A percentile compares a stretch with the other conserved stretches of the same genome.
Conservation (phyloP, 768 basidiomycete species). For the Leccinum arenicola region DNA sequence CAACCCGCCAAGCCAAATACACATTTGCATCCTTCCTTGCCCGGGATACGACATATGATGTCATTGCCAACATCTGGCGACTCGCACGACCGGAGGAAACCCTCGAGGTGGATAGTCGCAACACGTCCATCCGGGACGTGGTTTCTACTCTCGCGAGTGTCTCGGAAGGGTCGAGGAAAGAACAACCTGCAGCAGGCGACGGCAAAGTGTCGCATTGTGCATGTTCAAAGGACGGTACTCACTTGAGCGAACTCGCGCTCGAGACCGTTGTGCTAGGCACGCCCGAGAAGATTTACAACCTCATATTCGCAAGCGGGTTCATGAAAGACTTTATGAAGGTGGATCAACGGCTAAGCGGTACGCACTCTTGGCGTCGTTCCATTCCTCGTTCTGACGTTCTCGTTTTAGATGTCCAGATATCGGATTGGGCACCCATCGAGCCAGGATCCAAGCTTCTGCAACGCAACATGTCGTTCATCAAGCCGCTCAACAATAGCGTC, state of each 20-base stretch:
- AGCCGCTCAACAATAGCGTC: conserved; percentile 81
- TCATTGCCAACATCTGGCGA: conserved; percentile 94
- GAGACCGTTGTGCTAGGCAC: conserved; percentile 82
- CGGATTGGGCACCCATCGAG: conserved; percentile 82
- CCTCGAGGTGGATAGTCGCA: conserved; percentile 28
- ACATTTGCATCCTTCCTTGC: conserved; percentile 96
- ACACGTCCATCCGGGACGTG: conserved; percentile 19
- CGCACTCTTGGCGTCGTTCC: conserved; percentile 22
- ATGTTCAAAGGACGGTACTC: conserved; percentile 68
- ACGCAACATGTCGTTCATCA: conserved; percentile 95
- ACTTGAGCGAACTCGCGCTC: conserved; percentile 72
- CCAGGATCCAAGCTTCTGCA: conserved; percentile 67
- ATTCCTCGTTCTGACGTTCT: background rate
- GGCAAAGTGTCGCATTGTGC: conserved; percentile 68
- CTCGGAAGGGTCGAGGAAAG: conserved; percentile 16
- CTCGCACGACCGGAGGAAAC: conserved; percentile 71
- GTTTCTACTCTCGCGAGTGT: conserved; percentile 14
- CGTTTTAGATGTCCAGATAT: conserved; percentile 84
- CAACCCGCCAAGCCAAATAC: conserved; percentile 81
- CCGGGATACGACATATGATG: conserved; percentile 93
- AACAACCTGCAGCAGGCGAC: conserved; percentile 7
- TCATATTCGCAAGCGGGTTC: conserved; percentile 95
- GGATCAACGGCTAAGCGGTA: conserved; percentile 88
- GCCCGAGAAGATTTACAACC: conserved; percentile 92
- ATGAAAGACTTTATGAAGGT: conserved; percentile 90